phyloP scores from a whole-genome alignment of 495 filamentous ascomycete species.

The Pyrenula aspistea region DNA sequence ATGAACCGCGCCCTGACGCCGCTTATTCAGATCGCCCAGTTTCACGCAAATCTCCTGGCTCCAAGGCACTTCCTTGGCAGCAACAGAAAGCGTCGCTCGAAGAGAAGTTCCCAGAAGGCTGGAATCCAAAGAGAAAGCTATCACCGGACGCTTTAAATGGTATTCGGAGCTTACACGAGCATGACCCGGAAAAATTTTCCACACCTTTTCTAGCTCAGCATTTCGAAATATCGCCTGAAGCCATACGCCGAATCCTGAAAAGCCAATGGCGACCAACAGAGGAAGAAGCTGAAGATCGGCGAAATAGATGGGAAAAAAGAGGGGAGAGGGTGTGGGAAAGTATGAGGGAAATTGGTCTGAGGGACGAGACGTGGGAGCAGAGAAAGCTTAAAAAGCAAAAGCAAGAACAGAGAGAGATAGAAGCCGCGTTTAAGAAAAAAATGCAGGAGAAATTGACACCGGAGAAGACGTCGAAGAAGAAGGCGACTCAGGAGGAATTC shows the following conservation, averaged over 20 bases:
- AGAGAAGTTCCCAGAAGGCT: constrained; percentile 63
- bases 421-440: neutral
- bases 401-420: constrained; percentile 5
- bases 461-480: too few species aligned
- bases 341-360: constrained; percentile 61
- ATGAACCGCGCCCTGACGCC: too few species aligned
- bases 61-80: constrained; percentile 48
- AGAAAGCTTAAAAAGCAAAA: constrained; percentile 6
- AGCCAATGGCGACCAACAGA: constrained; percentile 66
- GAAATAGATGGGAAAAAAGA: constrained; percentile 64
- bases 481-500: neutral
- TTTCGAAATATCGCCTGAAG: constrained; percentile 78
- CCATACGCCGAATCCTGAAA: constrained; percentile 73
- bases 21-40: too few species aligned
- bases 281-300: constrained; percentile 47
- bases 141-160: constrained; percentile 85
- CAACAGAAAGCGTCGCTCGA: constrained; percentile 56
- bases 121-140: constrained; percentile 72
- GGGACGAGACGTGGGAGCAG: constrained; percentile 19
- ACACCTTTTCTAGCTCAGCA: constrained; percentile 61
- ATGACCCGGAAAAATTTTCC: constrained; percentile 63
- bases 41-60: neutral
- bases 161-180: constrained; percentile 64
- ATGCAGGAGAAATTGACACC: neutral
- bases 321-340: constrained; percentile 66